These are phyloP conservation scores for Nymphaea thermarum DNA, from an alignment of 164 flowering plant genomes.

Conservation along the genomic window DNA sequence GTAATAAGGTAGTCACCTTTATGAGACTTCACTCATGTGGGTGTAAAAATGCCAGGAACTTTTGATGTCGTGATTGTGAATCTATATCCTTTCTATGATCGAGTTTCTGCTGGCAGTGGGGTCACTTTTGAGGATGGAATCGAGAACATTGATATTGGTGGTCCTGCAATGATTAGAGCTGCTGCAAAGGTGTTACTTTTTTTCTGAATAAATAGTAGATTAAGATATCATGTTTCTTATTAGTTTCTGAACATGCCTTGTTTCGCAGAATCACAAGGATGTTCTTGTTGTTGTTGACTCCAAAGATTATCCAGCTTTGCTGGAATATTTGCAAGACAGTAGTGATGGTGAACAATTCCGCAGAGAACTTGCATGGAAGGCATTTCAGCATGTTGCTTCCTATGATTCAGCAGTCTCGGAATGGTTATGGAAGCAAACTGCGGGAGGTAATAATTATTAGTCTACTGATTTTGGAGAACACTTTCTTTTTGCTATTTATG, in stretches of 20 bases:
- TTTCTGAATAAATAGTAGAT: not conserved
- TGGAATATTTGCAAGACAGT: conserved; percentile 56
- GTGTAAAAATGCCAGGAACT: conserved; percentile 32
- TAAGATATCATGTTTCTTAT: not conserved
- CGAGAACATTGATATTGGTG: conserved; percentile 98
- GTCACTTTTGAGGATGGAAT: conserved; percentile 84
- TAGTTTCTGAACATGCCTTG: not conserved
- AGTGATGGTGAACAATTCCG: conserved; percentile 55
- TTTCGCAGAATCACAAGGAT: conserved; percentile 91
- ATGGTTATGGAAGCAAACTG: conserved; percentile 91
- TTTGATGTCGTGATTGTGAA: conserved; percentile 94
- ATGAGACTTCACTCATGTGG: not conserved
- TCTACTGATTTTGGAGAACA: not conserved
- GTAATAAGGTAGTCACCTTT: not conserved
- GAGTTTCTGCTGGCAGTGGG: conserved; percentile 61
- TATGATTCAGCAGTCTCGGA: conserved; percentile 99
- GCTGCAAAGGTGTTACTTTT: conserved; percentile 81
- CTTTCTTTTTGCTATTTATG: not conserved
- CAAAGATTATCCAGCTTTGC: conserved; percentile 61
- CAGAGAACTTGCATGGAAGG: conserved; percentile 91
- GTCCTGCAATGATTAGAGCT: conserved; percentile 99
- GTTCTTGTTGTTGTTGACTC: conserved; percentile 89
- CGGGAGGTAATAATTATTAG: conserved; percentile 32
- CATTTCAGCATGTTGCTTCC: conserved; percentile 91
- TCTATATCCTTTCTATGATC: conserved; percentile 82